Base-by-base conservation (phyloP, 1,139 yeast species). In the Citeromyces siamensis region DNA sequence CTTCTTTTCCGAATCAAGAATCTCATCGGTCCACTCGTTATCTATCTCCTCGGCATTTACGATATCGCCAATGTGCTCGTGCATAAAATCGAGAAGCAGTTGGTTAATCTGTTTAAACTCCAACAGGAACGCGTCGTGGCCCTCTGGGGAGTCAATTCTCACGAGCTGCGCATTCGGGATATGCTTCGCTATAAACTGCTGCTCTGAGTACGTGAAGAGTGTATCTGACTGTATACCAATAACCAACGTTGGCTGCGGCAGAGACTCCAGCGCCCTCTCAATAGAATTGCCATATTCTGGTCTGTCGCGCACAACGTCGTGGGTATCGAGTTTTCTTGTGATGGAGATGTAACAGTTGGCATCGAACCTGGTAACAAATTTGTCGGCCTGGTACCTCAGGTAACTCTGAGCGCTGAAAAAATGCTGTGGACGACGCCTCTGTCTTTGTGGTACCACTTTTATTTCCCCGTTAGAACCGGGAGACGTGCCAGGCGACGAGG, bases 331-430 rank as follows among this genome's bases (percentile, higher is more conserved):
- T 55, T 90, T 90, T 49, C 97, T 70, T 2, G 97, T 83, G 40
- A 90, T 84, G 19, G 96, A 74, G 40, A 90, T 86, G 57, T 90
- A 90, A 59, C 98, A 90, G 53, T 90, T 90, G 17, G 98, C 95
- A 58, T 90, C 98, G 50, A 88, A 90, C 48, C 98, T 67, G 35
- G 73, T 68, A 37, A 88, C 78, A 54, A 90, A 90, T 56, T 90
- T 90, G 39, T 76, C 74, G 2, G 95, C 97, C 55, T 90, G 98
- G 55, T 90, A 90, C 42, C 98, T 70, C 46, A 90, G 64, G 54
- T 90, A 90, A 38, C 90, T 80, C 58, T 90, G 98, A 1, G 98
- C 98, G 0, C 96, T 83, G 59, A 90, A 90, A 52, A 74, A 84
- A 5, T 94, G 86, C 47, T 83, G 95, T 3, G 90, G 88, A 36